Percentiles rank a stretch among this genome's conserved stretches.
Evolutionary conservation across 768 basidiomycete genomes (phyloP).

Genomic region (Lactarius vividus): DNA sequence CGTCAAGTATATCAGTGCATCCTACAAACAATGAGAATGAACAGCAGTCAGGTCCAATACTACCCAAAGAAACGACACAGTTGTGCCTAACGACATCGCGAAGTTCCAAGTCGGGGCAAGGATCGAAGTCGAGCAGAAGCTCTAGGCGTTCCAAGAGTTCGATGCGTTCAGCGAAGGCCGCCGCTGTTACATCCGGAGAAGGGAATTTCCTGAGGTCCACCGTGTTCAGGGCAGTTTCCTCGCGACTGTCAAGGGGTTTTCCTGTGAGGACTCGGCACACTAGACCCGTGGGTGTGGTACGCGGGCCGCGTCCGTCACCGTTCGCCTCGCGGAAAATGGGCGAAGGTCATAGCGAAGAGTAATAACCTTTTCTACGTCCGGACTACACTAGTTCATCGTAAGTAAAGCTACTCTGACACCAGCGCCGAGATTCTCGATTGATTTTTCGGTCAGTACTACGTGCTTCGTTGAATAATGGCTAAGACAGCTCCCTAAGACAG

Average conservation of each 20-base stretch:
- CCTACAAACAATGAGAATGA: neutral
- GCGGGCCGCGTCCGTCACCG: slow-evolving; percentile 21
- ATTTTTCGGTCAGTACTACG: neutral
- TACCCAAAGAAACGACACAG: neutral
- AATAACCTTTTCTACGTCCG: neutral
- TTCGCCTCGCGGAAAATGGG: neutral
- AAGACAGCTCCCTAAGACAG: neutral
- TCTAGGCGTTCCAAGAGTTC: slow-evolving; percentile 15
- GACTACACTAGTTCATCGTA: neutral
- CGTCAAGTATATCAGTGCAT: slow-evolving; percentile 3
- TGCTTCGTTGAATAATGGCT: neutral
- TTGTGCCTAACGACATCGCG: neutral
- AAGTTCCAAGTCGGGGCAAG: slow-evolving; percentile 8
- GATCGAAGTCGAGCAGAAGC: slow-evolving; percentile 15
- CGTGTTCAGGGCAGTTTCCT: neutral
- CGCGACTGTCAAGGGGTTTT: neutral
- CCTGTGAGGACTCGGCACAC: neutral
- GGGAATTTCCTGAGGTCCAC: neutral
- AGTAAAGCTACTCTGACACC: neutral
- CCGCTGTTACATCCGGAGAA: neutral
- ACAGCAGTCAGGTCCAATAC: neutral
- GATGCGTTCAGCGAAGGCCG: slow-evolving; percentile 6
- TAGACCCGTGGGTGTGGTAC: slow-evolving; percentile 3
- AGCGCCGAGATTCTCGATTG: neutral
- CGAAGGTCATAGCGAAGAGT: neutral